Base-by-base conservation (phyloP, 1,139 yeast species). In the Debaryomyces subglobosus region DNA sequence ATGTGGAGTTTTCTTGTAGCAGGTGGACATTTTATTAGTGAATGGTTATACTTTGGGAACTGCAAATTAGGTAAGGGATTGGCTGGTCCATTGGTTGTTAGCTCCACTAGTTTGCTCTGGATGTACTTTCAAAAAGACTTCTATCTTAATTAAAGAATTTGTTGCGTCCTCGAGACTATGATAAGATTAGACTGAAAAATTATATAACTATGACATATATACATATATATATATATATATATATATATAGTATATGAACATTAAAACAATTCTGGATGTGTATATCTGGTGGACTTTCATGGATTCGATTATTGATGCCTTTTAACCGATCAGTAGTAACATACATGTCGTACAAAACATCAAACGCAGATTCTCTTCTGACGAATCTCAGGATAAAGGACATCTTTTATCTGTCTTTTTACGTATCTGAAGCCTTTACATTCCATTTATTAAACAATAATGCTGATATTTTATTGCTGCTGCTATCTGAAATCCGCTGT, bases 61-160 rank as follows among this genome's bases (percentile, higher is more conserved):
- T 87, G 95, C 59, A 85, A 82, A 65, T 78, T 90, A 39, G 97
- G 96, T 46, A 88, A 86, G 57, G 98, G 98, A 1, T 79, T 94
- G 49, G 74, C 84, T 49, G 98, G 99, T 5, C 99, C 99, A 10
- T 77, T 90, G 59, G 65, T 94, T 46, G 85, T 82, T 34, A 76
- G 84, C 44, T 68, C 84, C 16, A 67, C 76, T 5, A 81, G 86
- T 46, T 64, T 83, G 55, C 59, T 69, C 18, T 84, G 89, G 89
- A 82, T 84, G 86, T 72, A 71, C 58, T 59, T 59, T 13, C 86
- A 82, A 61, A 82, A 76, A 62, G 82, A 76, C 48, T 82, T 66
- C 58, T 84, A 84, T 30, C 43, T 40, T 29, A 30, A 40, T 13
- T 29, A 27, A 40, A 32, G 3, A n/a, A 27, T 44, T 4, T 23